Conservation (phyloP, 2,329 filamentous ascomycete species). For the Drechslerella stenobrocha region DNA sequence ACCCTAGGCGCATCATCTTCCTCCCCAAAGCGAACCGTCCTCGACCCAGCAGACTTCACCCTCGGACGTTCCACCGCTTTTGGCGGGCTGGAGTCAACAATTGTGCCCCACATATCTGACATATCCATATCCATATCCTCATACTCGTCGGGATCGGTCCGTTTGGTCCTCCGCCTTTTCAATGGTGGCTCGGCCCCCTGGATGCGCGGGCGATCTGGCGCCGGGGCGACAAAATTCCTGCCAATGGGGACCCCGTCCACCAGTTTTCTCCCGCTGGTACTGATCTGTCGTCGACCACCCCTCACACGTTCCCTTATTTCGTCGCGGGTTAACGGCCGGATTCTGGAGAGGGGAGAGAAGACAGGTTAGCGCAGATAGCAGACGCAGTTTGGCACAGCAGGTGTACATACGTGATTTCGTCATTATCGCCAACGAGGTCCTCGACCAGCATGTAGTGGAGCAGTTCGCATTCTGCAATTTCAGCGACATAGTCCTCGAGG, state of each 20-base stretch:
- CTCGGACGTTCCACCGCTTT: constrained; percentile 4
- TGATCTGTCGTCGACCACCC: constrained; percentile 51
- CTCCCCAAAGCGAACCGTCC: constrained; percentile 35
- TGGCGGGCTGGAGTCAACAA: background rate
- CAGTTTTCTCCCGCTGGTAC: constrained; percentile 50
- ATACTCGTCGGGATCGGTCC: constrained; percentile 1
- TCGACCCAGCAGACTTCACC: constrained; percentile 13
- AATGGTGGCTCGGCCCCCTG: constrained; percentile 20
- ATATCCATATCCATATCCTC: constrained; percentile 7
- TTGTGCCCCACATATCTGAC: constrained; percentile 17
- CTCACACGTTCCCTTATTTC: constrained; percentile 50
- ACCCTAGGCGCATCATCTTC: background rate
- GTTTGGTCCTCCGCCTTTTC: constrained; percentile 27
- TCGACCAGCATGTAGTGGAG: constrained; percentile 52
- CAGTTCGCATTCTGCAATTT: constrained; percentile 51
- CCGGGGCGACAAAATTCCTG: constrained; percentile 48
- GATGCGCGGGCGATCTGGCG: constrained; percentile 50
- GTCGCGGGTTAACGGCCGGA: constrained; percentile 50
- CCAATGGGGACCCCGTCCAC: constrained; percentile 52
- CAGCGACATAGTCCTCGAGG: constrained; percentile 52
- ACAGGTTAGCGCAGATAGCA: background rate
- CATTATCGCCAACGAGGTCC: constrained; percentile 50
- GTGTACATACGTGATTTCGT: constrained; percentile 52
- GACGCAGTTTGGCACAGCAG: too few species aligned
- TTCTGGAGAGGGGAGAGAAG: constrained; percentile 37